Percentiles rank a stretch among this genome's conserved stretches.
Evolutionary conservation across 345 rosid species (phyloP).

Genomic region (Euphorbia tirucalli): DNA sequence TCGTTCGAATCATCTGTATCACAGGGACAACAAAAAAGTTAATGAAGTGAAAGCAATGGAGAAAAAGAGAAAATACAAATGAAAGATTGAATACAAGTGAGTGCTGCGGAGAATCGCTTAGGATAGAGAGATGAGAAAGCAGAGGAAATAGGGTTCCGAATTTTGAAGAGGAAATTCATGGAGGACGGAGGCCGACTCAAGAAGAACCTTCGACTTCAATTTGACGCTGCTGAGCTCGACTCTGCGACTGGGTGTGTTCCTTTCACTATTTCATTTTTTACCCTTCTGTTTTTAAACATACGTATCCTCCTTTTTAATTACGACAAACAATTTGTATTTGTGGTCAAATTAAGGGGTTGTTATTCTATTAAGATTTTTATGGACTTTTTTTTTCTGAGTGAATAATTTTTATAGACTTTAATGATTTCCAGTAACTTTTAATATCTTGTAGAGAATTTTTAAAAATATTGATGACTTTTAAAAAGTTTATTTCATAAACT

Average conservation of each 20-base stretch:
- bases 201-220: conserved; percentile 1
- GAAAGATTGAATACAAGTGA: conserved; percentile 24
- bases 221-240: neutral
- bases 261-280: neutral
- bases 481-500: too few species aligned
- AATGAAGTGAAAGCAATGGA: neutral
- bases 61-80: neutral
- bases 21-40: neutral
- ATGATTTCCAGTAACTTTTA: too few species aligned
- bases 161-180: conserved; percentile 52
- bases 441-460: too few species aligned
- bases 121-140: conserved; percentile 23
- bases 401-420: too few species aligned
- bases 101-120: conserved; percentile 35
- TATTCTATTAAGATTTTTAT: too few species aligned
- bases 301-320: too few species aligned
- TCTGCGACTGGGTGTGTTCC: too few species aligned
- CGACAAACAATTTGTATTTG: too few species aligned
- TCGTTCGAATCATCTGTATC: conserved; percentile 35
- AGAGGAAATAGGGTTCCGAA: conserved; percentile 32
- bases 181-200: neutral
- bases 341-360: too few species aligned
- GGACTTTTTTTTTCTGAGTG: too few species aligned
- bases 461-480: too few species aligned
- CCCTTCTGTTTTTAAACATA: too few species aligned